Conservation (phyloP, 768 basidiomycete species). For the Kockovaella imperatae region DNA sequence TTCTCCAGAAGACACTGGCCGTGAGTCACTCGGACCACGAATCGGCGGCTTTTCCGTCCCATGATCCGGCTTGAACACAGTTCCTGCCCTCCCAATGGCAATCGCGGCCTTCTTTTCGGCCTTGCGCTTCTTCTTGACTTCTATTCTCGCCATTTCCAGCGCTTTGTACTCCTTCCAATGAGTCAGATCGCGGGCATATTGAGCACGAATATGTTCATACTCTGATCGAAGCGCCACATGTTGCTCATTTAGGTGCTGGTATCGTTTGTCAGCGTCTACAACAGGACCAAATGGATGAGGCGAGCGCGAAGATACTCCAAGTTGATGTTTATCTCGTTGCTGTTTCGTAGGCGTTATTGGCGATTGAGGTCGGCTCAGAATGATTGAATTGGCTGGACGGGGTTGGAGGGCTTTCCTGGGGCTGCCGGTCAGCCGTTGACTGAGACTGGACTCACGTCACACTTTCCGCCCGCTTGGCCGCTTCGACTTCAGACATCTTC, state of each 20-base stretch:
- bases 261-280: conserved; percentile 6
- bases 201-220: conserved; percentile 11
- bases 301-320: too few relatives aligned
- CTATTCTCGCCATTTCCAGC: conserved; percentile 12
- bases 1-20: too few relatives aligned
- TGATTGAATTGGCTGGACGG: too few relatives aligned
- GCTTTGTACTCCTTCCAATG: conserved; percentile 33
- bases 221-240: conserved; percentile 10
- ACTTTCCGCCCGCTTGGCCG: not conserved
- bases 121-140: conserved; percentile 21
- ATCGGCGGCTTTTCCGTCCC: too few relatives aligned
- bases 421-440: not conserved
- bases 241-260: conserved; percentile 12
- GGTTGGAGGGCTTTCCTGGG: too few relatives aligned
- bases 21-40: too few relatives aligned
- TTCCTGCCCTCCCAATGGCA: too few relatives aligned
- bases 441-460: not conserved
- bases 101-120: conserved; percentile 5
- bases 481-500: not conserved
- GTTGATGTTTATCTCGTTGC: too few relatives aligned
- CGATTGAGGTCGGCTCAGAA: too few relatives aligned
- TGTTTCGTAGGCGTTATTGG: conserved; percentile 1
- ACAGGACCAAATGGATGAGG: too few relatives aligned
- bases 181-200: conserved; percentile 15
- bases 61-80: not conserved